Base-by-base conservation (phyloP, 1,139 yeast species). In the Blastobotrys indianensis region DNA sequence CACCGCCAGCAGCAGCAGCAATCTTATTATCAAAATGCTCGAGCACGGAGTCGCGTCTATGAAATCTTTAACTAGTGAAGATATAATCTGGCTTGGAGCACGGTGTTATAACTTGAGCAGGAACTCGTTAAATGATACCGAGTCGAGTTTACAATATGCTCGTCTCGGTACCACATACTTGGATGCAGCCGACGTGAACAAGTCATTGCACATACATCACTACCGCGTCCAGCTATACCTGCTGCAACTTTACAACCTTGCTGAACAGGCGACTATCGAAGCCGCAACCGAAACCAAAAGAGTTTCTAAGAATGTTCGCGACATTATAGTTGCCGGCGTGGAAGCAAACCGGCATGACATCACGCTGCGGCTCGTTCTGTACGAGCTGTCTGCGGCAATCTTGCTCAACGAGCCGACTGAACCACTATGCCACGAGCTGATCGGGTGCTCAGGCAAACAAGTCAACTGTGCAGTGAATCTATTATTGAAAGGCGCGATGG, bases 401-500 rank as follows among this genome's bases (percentile, higher is more conserved):
- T 11, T 15, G 7, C 31, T 39, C 13, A 3, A 29, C 4, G 31
- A 39, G n/a, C 15, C 17, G 16, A 20, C 25, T 20, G 25, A 20
- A 4, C 7, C 25, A 20, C 9, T 39, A n/a, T 39, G 42, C 25
- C 35, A 28, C 17, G 42, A 39, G 32, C 17, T 39, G 29, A 9
- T 39, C 12, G 20, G 29, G 2, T 16, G 31, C 2, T 8, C 17
- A 8, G 37, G 20, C 15, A 20, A 39, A 2, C 29, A 17, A 11
- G 35, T 30, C 9, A 36, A 39, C 13, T 13, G 29, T 2, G 42
- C 35, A 30, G 42, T 39, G 7, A 23, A 23, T 30, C 11, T 39
- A 7, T 28, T 39, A 12, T 30, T 39, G 29, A 39, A 29, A 13
- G 42, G 36, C 8, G 42, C 42, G 4, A 2, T 11, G 29, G n/a